Conservation (phyloP, 176 grass and related monocot species). For the Triticum dicoccoides region DNA sequence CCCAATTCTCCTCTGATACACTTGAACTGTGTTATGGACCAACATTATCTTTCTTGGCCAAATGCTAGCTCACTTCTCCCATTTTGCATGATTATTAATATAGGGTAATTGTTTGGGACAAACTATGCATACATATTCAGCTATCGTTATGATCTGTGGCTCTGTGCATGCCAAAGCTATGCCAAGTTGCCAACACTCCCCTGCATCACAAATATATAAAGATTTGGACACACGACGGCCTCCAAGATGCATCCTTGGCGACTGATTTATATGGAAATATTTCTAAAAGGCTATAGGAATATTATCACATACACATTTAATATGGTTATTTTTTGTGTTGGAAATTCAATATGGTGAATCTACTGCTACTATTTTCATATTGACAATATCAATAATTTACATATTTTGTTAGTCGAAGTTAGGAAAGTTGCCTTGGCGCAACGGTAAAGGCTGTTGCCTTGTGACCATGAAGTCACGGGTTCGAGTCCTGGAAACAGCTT, state of each 20-base stretch:
- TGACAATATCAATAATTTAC: not conserved
- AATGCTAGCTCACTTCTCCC: not conserved
- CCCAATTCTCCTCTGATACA: not conserved
- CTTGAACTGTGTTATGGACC: not conserved
- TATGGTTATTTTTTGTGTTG: not conserved
- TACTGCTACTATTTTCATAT: not conserved
- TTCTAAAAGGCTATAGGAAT: not conserved
- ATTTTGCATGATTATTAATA: not conserved
- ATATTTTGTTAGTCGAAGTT: not conserved
- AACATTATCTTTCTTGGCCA: not conserved
- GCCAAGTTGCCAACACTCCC: not conserved
- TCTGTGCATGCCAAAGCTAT: not conserved
- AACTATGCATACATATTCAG: not conserved
- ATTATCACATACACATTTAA: not conserved
- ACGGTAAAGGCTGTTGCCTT: too few species aligned
- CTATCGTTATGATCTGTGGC: not conserved
- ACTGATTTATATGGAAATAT: not conserved
- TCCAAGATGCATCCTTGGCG: slow-evolving; percentile 1
- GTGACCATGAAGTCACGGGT: too few species aligned
- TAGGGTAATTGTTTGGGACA: not conserved
- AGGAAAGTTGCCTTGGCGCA: not conserved
- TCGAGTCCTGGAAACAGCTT: too few species aligned
- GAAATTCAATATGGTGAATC: not conserved
- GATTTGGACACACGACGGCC: not conserved
- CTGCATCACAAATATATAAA: not conserved